phyloP scores from a whole-genome alignment of 305 asterid species.

The Fraxinus sp. region DNA sequence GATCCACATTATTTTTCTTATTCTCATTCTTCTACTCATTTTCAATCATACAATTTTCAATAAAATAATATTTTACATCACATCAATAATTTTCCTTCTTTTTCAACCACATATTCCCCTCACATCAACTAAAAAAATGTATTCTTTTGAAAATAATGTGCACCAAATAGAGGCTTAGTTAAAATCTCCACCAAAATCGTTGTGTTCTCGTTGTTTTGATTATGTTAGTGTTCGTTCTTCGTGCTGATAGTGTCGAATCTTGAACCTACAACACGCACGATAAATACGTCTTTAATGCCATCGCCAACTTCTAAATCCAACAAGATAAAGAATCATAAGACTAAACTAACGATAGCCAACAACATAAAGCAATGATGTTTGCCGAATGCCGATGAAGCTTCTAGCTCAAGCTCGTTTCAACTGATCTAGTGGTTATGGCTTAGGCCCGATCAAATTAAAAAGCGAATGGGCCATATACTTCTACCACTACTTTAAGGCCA shows the following conservation, averaged over 20 bases:
- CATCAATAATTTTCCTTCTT: too few species aligned
- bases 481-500: not conserved
- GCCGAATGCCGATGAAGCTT: not conserved
- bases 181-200: not conserved
- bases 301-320: not conserved
- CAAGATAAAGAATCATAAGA: not conserved
- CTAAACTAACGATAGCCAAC: not conserved
- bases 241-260: not conserved
- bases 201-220: not conserved
- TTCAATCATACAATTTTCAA: too few species aligned
- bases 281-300: not conserved
- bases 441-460: not conserved
- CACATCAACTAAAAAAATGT: too few species aligned
- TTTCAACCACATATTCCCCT: too few species aligned
- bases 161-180: too few species aligned
- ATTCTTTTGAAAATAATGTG: too few species aligned
- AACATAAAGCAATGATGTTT: not conserved
- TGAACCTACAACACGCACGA: not conserved
- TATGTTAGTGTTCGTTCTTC: not conserved
- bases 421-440: not conserved
- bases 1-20: too few species aligned
- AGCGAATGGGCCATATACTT: not conserved
- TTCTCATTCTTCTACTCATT: too few species aligned
- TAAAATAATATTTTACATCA: too few species aligned
- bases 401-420: not conserved